phyloP scores from a whole-genome alignment of 2,329 filamentous ascomycete genomes.

The Diplodia scrobiculata region DNA sequence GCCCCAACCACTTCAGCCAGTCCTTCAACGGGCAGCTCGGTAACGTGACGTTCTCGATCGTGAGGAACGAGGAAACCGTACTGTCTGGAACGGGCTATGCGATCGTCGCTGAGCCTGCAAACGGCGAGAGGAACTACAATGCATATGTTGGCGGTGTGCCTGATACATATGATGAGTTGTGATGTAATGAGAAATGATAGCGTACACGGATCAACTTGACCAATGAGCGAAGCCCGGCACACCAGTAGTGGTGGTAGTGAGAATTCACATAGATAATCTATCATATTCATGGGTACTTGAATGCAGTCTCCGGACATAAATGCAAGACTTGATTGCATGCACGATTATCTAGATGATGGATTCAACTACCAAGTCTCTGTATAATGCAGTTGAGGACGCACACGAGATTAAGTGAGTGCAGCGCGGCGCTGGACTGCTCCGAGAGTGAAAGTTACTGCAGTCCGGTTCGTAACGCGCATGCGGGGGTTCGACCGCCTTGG shows the following conservation, averaged over 20 bases:
- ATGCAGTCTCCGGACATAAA: no score
- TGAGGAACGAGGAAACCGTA: slow-evolving; percentile 25
- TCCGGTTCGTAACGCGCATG: no score
- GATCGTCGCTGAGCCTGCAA: slow-evolving; percentile 13
- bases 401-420: no score
- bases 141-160: slow-evolving; percentile 31
- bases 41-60: slow-evolving; percentile 29
- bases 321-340: no score
- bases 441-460: no score
- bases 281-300: no score
- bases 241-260: neutral
- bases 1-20: slow-evolving; percentile 29
- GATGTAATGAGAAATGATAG: neutral
- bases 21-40: slow-evolving; percentile 31
- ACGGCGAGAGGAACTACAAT: slow-evolving; percentile 32
- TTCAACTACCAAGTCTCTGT: no score
- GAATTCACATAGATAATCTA: no score
- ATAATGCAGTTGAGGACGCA: no score
- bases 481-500: no score
- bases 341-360: no score
- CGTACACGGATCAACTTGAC: neutral
- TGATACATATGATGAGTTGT: slow-evolving; percentile 1
- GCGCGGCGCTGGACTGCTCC: no score
- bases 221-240: neutral
- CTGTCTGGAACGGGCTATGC: slow-evolving; percentile 24